Base-by-base conservation (phyloP, 306 rosid species). In the Rosa multiflora region DNA sequence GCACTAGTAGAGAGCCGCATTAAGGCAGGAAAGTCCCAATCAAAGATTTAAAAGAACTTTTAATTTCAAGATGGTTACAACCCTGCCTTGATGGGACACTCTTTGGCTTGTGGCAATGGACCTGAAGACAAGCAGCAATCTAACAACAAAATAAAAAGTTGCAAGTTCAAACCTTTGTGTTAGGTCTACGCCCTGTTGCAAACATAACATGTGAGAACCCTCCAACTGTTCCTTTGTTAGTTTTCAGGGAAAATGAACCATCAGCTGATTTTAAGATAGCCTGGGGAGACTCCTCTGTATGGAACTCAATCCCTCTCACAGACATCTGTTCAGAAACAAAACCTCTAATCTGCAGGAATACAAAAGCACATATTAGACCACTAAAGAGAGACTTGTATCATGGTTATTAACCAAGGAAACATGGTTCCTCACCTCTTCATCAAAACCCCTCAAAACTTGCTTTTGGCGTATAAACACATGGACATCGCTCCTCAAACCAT, bases 101-200 rank as follows among this genome's bases (percentile, higher is more conserved):
- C 35, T 29, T 5, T 26, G 69, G 66, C 23, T 56, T 6, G 43
- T 56, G 43, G 69, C 15, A 29, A 23, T 58, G 55, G 53, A 14
- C 78, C 64, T 42, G 48, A 42, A 23, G 15, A 39, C 51, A 26
- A 71, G 39, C 4, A 39, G 48, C 63, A 78, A 70, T 59, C 48
- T 21, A 37, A 71, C 35, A 12, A 67, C 53, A 53, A 43, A 49
- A 46, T 21, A 35, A 21, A 77, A 48, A 56, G 20, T 39, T 18
- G 74, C 40, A 26, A 90, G 52, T 70, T 26, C 77, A 56, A 49
- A 95, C 99, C 98, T 88, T 82, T 71, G 93, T 95, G 90, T 91
- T 95, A 81, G 99, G 97, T 73, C 80, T 82, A 56, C 99, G 99
- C 47, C 99, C 99, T 23, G 99, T 95, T 20, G 99, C 99, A 85